Evolutionary conservation across 345 rosid genomes (phyloP), one percentile per base, ranked within the genome.

Genomic region (Streptanthus diversifolius): DNA sequence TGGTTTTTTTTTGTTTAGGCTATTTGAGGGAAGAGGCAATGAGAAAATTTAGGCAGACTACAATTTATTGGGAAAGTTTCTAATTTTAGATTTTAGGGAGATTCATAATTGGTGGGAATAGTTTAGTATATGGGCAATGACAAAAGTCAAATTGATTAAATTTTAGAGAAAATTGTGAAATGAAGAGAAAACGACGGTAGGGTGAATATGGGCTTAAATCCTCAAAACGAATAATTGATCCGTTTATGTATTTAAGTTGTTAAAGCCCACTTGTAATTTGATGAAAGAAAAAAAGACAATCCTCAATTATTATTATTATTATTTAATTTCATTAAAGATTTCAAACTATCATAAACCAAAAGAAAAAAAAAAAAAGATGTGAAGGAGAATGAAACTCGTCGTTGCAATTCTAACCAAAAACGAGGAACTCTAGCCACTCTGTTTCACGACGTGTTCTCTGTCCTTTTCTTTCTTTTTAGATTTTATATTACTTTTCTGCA

Each of bases 11-110:
- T 25, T n/a, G n/a, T n/a, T n/a, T n/a, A 29, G 53, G 56, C 37
- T 43, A 63, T 63, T 33, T 44, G 11, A 47, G 35, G 32, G 17
- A 73, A 45, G 66, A 33, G 58, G 58, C 30, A 56, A 55, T 55
- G 66, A 73, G 66, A 43, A 45, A 55, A 35, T 45, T 65, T 43
- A 54, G 77, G 66, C 32, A 35, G 73, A 32, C 73, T 67, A 40
- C 53, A 59, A 59, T 14, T 37, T 47, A 47, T 68, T 32, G 14
- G 53, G 73, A 45, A 66, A 66, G 47, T 73, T 40, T 35, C 65
- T 64, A 73, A 35, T 24, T 55, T 65, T 51, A 24, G 40, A 65
- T 45, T 44, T 22, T 63, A 41, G 63, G 36, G 21, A 29, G 44
- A 1, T 30, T 53, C 25, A 21, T 52, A 19, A 72, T 72, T 63